Evolutionary conservation across 495 filamentous ascomycete genomes (phyloP).

Genomic region (Aspergillus nidulans): DNA sequence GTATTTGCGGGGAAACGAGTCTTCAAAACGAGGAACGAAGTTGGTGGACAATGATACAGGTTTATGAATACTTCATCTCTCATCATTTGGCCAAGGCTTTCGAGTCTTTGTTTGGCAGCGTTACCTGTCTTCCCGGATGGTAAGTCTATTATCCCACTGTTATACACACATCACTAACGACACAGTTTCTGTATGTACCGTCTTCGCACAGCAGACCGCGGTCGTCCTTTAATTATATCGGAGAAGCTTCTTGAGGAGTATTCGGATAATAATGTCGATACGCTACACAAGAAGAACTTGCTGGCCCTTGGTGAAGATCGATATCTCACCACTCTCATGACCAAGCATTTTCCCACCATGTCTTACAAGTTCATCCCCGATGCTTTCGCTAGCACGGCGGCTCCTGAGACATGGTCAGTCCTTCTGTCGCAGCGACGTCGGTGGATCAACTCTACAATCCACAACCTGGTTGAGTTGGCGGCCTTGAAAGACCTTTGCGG

Average conservation of each 20-base stretch:
- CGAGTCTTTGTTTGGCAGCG: conserved; percentile 90
- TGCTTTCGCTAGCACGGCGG: conserved; percentile 87
- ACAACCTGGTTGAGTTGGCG: conserved; percentile 89
- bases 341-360: conserved; percentile 93
- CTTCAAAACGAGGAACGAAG: conserved; percentile 88
- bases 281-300: conserved; percentile 97
- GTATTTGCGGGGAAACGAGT: conserved; percentile 96
- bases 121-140: conserved; percentile 98
- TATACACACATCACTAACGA: conserved; percentile 17
- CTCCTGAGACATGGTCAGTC: conserved; percentile 89
- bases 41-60: conserved; percentile 99
- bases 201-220: conserved; percentile 84
- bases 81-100: conserved; percentile 93
- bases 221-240: conserved; percentile 86
- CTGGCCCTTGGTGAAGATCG: conserved; percentile 95
- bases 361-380: conserved; percentile 93
- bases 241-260: conserved; percentile 85
- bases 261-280: conserved; percentile 81
- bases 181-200: conserved; percentile 98
- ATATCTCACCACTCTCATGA: conserved; percentile 95
- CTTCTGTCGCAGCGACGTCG: conserved; percentile 90
- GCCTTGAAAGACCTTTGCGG: conserved; percentile 88
- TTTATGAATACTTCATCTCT: conserved; percentile 97
- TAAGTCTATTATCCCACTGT: conserved; percentile 44
- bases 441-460: conserved; percentile 98